Conservation (phyloP, 345 rosid species). For the Linum lewisii region DNA sequence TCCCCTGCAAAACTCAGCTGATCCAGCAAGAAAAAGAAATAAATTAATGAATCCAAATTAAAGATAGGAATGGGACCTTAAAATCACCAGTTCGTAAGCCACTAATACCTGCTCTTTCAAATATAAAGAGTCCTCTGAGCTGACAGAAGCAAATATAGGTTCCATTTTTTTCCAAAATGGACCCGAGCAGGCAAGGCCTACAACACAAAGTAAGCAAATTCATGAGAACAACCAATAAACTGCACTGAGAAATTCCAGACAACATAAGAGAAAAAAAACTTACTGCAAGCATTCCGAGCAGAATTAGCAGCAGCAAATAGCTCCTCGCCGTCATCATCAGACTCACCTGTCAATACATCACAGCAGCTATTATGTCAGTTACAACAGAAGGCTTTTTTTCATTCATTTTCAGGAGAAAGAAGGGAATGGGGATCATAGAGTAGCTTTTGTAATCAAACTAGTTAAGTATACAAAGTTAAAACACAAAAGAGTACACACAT, state of each 20-base stretch:
- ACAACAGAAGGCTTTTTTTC: too few relatives aligned
- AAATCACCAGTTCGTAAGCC: constrained; percentile 9
- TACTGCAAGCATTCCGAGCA: constrained; percentile 67
- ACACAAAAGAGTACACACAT: too few relatives aligned
- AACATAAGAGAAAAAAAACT: constrained; percentile 12
- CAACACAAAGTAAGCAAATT: constrained; percentile 18
- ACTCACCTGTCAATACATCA: constrained; percentile 51
- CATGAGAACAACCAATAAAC: constrained; percentile 7
- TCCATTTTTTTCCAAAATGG: constrained; percentile 89
- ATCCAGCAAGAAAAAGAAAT: constrained; percentile 15
- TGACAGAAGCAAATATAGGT: constrained; percentile 48
- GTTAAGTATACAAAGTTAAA: neutral
- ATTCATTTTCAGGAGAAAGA: too few relatives aligned
- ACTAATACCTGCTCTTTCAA: constrained; percentile 69
- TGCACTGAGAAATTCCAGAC: neutral
- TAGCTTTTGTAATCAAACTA: too few relatives aligned
- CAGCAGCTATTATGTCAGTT: constrained; percentile 4
- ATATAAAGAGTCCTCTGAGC: constrained; percentile 53
- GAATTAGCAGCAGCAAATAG: constrained; percentile 71
- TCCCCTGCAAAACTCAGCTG: constrained; percentile 68
- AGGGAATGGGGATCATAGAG: too few relatives aligned
- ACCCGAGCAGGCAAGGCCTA: constrained; percentile 64
- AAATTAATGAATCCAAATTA: constrained; percentile 12
- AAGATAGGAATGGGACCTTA: constrained; percentile 6
- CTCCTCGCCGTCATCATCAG: constrained; percentile 81